Percentiles rank a stretch among this genome's conserved stretches.
Evolutionary conservation across 2,329 filamentous ascomycete genomes (phyloP).

Genomic region (Pseudogymnoascus sp.): DNA sequence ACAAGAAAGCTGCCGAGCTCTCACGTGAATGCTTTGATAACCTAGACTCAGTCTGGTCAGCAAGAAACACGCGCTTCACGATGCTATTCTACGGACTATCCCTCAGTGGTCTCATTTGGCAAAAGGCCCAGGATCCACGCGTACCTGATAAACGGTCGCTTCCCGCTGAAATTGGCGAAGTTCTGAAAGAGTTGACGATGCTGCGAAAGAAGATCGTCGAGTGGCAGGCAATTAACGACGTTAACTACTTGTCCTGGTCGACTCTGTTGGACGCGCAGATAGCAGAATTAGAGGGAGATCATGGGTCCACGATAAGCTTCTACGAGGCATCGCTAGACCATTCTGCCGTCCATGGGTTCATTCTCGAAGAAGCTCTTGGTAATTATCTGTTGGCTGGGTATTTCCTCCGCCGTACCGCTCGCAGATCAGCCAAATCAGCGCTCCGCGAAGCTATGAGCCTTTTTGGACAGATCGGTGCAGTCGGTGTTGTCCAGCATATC

Average conservation of each 20-base stretch:
- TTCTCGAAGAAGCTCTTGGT: conserved; percentile 65
- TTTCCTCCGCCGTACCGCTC: conserved; percentile 58
- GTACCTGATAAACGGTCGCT: conserved; percentile 23
- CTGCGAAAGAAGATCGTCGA: conserved; percentile 56
- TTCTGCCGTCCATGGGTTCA: conserved; percentile 57
- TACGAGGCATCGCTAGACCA: conserved; percentile 72
- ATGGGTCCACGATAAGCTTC: conserved; percentile 51
- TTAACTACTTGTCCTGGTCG: conserved; percentile 68
- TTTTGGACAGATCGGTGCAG: conserved; percentile 63
- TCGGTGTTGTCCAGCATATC: conserved; percentile 61
- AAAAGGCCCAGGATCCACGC: conserved; percentile 23
- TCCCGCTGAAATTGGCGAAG: conserved; percentile 38
- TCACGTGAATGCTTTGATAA: conserved; percentile 45
- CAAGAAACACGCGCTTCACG: conserved; percentile 50
- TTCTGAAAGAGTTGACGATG: conserved; percentile 46
- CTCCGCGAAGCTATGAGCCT: conserved; percentile 61
- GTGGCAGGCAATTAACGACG: conserved; percentile 56
- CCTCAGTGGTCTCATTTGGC: conserved; percentile 43
- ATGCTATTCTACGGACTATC: conserved; percentile 56
- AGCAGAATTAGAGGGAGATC: conserved; percentile 52
- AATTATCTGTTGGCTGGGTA: conserved; percentile 70
- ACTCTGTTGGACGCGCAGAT: conserved; percentile 63
- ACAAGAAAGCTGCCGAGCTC: conserved; percentile 51
- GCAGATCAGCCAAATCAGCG: conserved; percentile 62
- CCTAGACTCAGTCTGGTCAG: conserved; percentile 49